Evolutionary conservation across 2,329 filamentous ascomycete genomes (phyloP).

Genomic region (Xylariaceae sp.): DNA sequence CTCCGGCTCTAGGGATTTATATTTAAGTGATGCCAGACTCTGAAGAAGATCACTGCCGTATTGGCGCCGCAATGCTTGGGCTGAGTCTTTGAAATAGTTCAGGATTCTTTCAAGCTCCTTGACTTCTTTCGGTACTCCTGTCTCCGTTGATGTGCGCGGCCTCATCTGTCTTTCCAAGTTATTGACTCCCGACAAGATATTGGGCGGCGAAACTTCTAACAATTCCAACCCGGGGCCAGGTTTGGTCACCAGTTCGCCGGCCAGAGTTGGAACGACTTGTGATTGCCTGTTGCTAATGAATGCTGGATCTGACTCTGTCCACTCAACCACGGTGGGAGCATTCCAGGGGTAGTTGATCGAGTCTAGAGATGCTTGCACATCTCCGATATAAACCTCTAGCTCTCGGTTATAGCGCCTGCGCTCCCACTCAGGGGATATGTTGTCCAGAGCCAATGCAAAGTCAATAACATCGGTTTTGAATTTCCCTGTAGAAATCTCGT

Average conservation of each 20-base stretch:
- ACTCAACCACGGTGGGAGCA: neutral
- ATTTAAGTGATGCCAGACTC: conserved; percentile 18
- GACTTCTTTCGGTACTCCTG: neutral
- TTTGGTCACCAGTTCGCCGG: conserved; percentile 14
- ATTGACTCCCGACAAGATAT: neutral
- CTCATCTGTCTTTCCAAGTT: neutral
- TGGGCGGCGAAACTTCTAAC: neutral
- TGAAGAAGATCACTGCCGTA: conserved; percentile 32
- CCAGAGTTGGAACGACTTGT: conserved; percentile 8
- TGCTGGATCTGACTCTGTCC: neutral
- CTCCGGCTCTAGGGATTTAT: neutral
- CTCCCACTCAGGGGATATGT: conserved; percentile 18
- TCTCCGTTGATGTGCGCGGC: neutral
- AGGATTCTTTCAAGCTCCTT: conserved; percentile 32
- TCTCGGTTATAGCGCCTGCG: conserved; percentile 16
- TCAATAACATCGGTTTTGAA: conserved; percentile 8
- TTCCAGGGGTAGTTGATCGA: neutral
- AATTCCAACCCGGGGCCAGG: neutral
- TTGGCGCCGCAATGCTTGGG: conserved; percentile 31
- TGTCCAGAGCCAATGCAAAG: neutral
- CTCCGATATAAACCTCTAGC: conserved; percentile 12
- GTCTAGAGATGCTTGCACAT: conserved; percentile 13
- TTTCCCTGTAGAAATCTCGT: neutral
- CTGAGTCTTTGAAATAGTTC: conserved; percentile 24
- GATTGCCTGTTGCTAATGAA: neutral